Evolutionary conservation across 352 stramenopile species (phyloP).

Genomic region (Phytophthora melonis): DNA sequence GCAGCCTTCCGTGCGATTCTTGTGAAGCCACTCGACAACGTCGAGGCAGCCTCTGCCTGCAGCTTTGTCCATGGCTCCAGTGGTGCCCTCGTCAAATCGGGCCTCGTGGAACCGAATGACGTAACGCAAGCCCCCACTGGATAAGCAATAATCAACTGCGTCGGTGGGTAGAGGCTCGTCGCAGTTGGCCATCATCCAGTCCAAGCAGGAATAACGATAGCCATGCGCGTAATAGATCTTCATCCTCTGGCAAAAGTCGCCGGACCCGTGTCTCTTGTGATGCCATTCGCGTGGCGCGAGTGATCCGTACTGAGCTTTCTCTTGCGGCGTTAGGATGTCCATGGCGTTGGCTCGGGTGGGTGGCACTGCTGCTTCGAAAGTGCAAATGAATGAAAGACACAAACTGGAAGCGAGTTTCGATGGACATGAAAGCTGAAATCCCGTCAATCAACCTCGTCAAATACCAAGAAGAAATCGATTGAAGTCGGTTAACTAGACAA

Average conservation of each 20-base stretch:
- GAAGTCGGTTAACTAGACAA: too few relatives aligned
- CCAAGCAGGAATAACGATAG: background rate
- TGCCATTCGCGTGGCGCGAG: background rate
- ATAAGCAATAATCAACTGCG: conserved; percentile 21
- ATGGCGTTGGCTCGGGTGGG: background rate
- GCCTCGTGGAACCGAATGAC: conserved; percentile 26
- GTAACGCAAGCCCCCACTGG: background rate
- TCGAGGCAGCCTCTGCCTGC: background rate
- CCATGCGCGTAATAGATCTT: background rate
- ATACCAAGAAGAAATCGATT: too few relatives aligned
- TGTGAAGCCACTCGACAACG: conserved; percentile 8
- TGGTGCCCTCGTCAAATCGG: conserved; percentile 14
- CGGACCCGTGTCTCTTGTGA: background rate
- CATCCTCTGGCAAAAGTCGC: background rate
- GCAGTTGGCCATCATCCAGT: background rate
- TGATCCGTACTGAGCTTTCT: background rate
- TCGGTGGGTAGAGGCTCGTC: conserved; percentile 1
- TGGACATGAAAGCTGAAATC: too few relatives aligned
- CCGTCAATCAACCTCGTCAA: too few relatives aligned
- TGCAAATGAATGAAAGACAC: too few relatives aligned
- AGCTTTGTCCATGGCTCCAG: conserved; percentile 19
- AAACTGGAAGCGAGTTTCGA: too few relatives aligned
- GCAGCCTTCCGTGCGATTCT: conserved; percentile 15
- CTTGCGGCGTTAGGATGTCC: background rate
- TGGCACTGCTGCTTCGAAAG: too few relatives aligned